Evolutionary conservation across 2,329 filamentous ascomycete species (phyloP), one percentile per base, ranked within the genome.

Genomic region (Microdochium trichocladiopsis): DNA sequence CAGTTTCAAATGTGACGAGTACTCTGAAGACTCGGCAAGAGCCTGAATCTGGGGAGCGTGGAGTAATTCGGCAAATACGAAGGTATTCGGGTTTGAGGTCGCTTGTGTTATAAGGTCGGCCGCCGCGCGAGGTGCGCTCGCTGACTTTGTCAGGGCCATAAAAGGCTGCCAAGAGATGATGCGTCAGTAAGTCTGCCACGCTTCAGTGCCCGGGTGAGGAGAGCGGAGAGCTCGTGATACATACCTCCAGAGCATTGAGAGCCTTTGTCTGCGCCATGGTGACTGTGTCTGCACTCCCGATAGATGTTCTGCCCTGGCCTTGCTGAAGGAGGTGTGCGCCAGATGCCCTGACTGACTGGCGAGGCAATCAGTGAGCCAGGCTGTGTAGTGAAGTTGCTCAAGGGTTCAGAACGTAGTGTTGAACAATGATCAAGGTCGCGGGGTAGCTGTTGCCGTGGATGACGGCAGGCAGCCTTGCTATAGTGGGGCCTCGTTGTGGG

Each of bases 1-100:
- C 14, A 95, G 79, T 2, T 75, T 81, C 50, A 94, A 77, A 69
- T 90, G 72, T 3, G 73, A 60, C 2, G 77, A 72, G 61, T 86
- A 82, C 49, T 95, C 87, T 33, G 77, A 66, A 9, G 68, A 67
- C 37, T 82, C 67, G 37, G 76, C 75, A 47, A 97, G 83, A 12
- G 82, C 78, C 69, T 94, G 88, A 59, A 97, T 84, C 61, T 90
- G 84, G 0, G 88, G 83, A 1, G 85, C 84, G 61, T 88, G 80
- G 36, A 99, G 84, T n/a, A 99, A 85, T 72, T 97, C 93, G 59
- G 88, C 83, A 74, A 99, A 99, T 71, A 97, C 80, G 69, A 87
- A 99, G 58, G 92, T 95, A 69, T 91, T 89, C 25, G 88, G 84
- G 52, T 86, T 86, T n/a, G 90, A 91, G 50, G 91, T 97, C 56